Evolutionary conservation across 176 grass and related monocot species (phyloP).

Genomic region (Secale cereale): DNA sequence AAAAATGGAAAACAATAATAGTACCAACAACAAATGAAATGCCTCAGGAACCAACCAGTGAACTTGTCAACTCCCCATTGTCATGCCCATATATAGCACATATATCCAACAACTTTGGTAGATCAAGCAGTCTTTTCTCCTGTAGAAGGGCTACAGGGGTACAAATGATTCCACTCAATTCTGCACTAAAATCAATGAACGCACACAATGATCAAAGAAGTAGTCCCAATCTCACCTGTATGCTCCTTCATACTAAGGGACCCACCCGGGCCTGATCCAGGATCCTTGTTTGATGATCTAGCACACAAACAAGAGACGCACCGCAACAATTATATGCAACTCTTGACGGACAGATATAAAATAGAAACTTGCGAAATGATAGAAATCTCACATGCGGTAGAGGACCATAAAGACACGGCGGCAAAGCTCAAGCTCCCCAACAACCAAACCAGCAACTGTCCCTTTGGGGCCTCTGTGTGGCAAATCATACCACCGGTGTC

Average conservation of each 20-base stretch:
- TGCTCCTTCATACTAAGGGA: conserved; percentile 91
- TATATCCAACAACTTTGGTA: conserved; percentile 94
- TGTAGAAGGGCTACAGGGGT: conserved; percentile 73
- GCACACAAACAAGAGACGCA: conserved; percentile 24
- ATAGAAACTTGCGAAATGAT: not conserved
- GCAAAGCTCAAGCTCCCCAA: conserved; percentile 88
- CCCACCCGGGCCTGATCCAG: conserved; percentile 54
- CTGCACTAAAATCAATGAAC: conserved; percentile 26
- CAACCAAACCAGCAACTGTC: conserved; percentile 69
- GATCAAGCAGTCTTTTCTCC: conserved; percentile 87
- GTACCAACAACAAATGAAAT: conserved; percentile 13
- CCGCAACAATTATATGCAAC: conserved; percentile 4
- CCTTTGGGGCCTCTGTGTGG: conserved; percentile 60
- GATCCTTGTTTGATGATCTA: conserved; percentile 98
- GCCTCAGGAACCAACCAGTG: conserved; percentile 56
- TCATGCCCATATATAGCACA: conserved; percentile 93
- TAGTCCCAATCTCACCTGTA: conserved; percentile 42
- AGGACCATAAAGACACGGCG: conserved; percentile 95
- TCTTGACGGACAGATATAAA: not conserved
- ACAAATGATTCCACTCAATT: conserved; percentile 20
- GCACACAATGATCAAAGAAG: not conserved
- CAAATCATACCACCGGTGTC: conserved; percentile 95
- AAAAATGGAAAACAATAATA: not conserved
- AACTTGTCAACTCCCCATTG: conserved; percentile 70
- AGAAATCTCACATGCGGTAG: conserved; percentile 79